Evolutionary conservation across 2,329 filamentous ascomycete genomes (phyloP), one percentile per base, ranked within the genome.

Genomic region (Sporothrix luriei): DNA sequence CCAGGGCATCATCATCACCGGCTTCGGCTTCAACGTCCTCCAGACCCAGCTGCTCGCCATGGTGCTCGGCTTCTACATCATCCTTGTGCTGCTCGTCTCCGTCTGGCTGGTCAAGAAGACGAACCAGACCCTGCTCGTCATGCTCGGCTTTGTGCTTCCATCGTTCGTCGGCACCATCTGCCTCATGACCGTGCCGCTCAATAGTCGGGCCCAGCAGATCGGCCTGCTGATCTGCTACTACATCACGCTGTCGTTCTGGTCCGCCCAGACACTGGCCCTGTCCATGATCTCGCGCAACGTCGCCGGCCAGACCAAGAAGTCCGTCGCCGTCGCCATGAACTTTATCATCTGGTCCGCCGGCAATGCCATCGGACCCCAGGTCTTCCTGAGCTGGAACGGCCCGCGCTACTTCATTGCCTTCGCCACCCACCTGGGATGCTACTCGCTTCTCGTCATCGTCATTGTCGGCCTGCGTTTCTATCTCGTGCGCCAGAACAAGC

Each of bases 241-340:
- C 79, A 89, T 93, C 72, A 89, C 71, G 0, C 83, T 92, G 21
- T 91, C 88, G 5, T 93, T 93, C 84, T 93, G 90, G 90, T 88
- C 90, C 0, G 90, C 89, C 0, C 87, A 90, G 75, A 90, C 88
- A 1, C 54, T 62, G 80, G 92, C 14, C 82, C 85, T 92, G 74
- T 89, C 88, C 16, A 84, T 92, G 81, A 83, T 91, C 69, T 87
- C 87, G 0, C 84, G 89, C 19, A 92, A 92, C 75, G 81, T 91
- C 11, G 90, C 87, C 33, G 90, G 90, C 0, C 88, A 91, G 74
- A 92, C 90, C 1, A 93, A 93, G 80, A 92, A 91, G 77, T 84
- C 85, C 0, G 84, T 89, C 11, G 87, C 86, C 7, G 85, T 92
- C 3, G 88, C 90, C 6, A 84, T 87, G 73, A 91, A 90, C 77